Conservation (phyloP, 495 filamentous ascomycete genomes). For the Diplogelasinospora grovesii region DNA sequence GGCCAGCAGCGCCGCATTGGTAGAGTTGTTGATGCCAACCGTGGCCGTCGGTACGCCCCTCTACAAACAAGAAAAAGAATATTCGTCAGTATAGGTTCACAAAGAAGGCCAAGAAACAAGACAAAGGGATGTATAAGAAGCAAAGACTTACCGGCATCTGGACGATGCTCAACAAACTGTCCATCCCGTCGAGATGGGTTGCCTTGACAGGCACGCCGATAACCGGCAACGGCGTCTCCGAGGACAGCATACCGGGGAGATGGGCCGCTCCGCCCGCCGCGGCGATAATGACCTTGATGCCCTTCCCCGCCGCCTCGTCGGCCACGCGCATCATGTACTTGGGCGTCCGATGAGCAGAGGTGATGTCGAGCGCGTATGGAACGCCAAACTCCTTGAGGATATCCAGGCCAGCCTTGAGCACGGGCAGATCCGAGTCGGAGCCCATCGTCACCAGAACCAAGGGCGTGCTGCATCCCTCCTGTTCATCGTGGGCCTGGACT, state of each 20-base stretch:
- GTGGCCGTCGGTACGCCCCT: constrained; percentile 78
- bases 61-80: constrained; percentile 9
- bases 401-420: constrained; percentile 68
- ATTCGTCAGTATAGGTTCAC: neutral
- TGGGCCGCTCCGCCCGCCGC: constrained; percentile 91
- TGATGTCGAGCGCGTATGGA: constrained; percentile 72
- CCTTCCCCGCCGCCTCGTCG: constrained; percentile 54
- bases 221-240: constrained; percentile 80
- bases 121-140: neutral
- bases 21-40: constrained; percentile 88
- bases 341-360: constrained; percentile 90
- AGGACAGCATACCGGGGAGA: constrained; percentile 86
- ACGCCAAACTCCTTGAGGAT: constrained; percentile 71
- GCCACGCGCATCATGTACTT: constrained; percentile 75
- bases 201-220: constrained; percentile 91
- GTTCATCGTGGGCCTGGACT: neutral
- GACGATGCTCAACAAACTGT: constrained; percentile 82
- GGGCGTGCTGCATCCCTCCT: constrained; percentile 21
- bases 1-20: constrained; percentile 88
- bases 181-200: constrained; percentile 77
- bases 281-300: constrained; percentile 87
- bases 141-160: constrained; percentile 67
- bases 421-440: constrained; percentile 85
- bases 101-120: neutral
- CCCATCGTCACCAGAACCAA: constrained; percentile 88